phyloP scores from a whole-genome alignment of 2,329 filamentous ascomycete genomes.

The Claviceps africana region DNA sequence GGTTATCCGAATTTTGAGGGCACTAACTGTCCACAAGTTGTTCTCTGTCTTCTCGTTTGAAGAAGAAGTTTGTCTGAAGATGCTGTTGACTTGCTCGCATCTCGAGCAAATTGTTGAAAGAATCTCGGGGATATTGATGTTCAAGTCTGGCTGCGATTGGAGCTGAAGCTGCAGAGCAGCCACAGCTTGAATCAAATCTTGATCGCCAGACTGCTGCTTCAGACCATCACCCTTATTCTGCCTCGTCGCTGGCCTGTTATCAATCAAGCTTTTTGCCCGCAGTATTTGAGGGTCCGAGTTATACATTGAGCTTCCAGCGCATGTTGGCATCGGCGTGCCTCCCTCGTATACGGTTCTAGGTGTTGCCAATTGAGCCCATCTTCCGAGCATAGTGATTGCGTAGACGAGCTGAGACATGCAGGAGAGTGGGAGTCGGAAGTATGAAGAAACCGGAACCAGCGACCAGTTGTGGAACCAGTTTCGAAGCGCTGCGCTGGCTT shows the following conservation, averaged over 20 bases:
- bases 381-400: constrained; percentile 33
- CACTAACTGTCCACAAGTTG: constrained; percentile 34
- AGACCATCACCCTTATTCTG: constrained; percentile 1
- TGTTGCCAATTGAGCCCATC: constrained; percentile 34
- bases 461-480: constrained; percentile 37
- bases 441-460: constrained; percentile 26
- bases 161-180: constrained; percentile 27
- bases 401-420: constrained; percentile 33
- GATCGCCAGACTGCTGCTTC: constrained; percentile 15
- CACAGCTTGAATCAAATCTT: constrained; percentile 25
- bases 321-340: constrained; percentile 13
- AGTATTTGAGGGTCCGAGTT: constrained; percentile 12
- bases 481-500: constrained; percentile 31
- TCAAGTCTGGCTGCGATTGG: constrained; percentile 28
- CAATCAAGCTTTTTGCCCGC: constrained; percentile 6
- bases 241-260: background rate
- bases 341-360: constrained; percentile 18
- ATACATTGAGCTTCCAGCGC: constrained; percentile 12
- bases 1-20: constrained; percentile 32
- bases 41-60: constrained; percentile 24
- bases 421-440: constrained; percentile 32
- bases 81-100: constrained; percentile 29
- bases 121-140: constrained; percentile 30
- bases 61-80: constrained; percentile 17
- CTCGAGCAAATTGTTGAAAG: constrained; percentile 25